phyloP scores from a whole-genome alignment of 176 grass and related monocot species.

The Olyra latifolia region DNA sequence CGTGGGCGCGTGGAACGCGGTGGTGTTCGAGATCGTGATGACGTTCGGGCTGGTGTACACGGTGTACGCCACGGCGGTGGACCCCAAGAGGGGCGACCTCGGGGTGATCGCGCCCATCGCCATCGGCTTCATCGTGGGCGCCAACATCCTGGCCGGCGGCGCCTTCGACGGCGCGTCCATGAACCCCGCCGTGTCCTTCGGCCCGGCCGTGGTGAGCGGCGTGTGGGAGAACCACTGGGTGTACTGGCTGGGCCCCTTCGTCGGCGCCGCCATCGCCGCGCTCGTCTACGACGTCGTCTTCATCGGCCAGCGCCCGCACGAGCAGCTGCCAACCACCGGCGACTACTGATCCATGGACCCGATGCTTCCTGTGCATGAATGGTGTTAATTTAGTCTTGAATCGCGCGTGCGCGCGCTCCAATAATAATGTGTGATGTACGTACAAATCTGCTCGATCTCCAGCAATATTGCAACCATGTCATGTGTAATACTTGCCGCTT shows the following conservation, averaged over 20 bases:
- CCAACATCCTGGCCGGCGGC: slow-evolving; percentile 77
- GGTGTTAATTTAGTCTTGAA: too few species aligned
- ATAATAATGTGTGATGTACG: too few species aligned
- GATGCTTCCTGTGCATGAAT: too few species aligned
- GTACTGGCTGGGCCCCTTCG: slow-evolving; percentile 78
- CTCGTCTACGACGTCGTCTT: slow-evolving; percentile 69
- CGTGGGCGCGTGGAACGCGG: slow-evolving; percentile 60
- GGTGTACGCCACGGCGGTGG: slow-evolving; percentile 71
- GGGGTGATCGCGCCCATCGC: slow-evolving; percentile 66
- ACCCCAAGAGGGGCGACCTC: slow-evolving; percentile 63
- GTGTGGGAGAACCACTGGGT: slow-evolving; percentile 74
- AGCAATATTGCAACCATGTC: too few species aligned
- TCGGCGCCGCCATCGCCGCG: slow-evolving; percentile 67
- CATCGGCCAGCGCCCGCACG: slow-evolving; percentile 59
- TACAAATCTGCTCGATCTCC: too few species aligned
- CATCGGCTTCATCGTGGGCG: slow-evolving; percentile 78
- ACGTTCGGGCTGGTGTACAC: slow-evolving; percentile 89
- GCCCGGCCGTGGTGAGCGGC: slow-evolving; percentile 65
- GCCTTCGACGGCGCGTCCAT: slow-evolving; percentile 80
- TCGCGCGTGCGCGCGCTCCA: too few species aligned
- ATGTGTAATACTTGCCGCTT: too few species aligned
- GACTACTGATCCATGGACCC: slow-evolving; percentile 67
- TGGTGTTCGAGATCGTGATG: slow-evolving; percentile 82
- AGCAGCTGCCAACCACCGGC: slow-evolving; percentile 52
- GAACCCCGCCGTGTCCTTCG: slow-evolving; percentile 86